Percentiles rank a stretch among this genome's conserved stretches.
Conservation (phyloP, 176 grass and related monocot genomes). For the Carex kokanica region DNA sequence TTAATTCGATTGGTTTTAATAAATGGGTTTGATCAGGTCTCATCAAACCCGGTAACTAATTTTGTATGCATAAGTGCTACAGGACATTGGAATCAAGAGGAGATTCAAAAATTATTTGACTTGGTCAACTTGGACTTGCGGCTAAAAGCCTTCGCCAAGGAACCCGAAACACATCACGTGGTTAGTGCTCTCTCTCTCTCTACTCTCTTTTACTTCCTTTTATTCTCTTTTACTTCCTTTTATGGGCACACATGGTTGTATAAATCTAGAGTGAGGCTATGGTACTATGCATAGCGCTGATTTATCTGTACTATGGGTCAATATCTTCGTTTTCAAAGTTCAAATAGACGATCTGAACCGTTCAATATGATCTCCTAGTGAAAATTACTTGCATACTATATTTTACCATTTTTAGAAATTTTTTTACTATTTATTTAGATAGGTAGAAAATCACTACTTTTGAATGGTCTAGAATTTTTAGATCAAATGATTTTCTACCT, state of each 20-base stretch:
- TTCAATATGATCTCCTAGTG: too few relatives aligned
- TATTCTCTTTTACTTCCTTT: slow-evolving; percentile 22
- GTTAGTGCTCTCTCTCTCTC: slow-evolving; percentile 35
- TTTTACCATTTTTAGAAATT: too few relatives aligned
- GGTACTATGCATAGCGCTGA: too few relatives aligned
- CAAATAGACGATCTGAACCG: too few relatives aligned
- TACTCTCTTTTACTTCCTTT: slow-evolving; percentile 24
- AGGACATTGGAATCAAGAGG: slow-evolving; percentile 66
- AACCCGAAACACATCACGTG: slow-evolving; percentile 31
- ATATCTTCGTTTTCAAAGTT: too few relatives aligned
- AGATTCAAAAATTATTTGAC: slow-evolving; percentile 74
- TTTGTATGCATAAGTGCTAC: slow-evolving; percentile 11
- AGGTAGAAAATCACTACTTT: too few relatives aligned
- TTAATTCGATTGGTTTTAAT: background rate
- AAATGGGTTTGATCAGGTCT: background rate
- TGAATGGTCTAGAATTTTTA: too few relatives aligned
- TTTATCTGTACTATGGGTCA: too few relatives aligned
- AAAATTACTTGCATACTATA: too few relatives aligned
- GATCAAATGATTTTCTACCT: too few relatives aligned
- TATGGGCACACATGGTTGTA: slow-evolving; percentile 16
- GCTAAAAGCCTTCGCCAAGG: slow-evolving; percentile 41
- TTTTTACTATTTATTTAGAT: too few relatives aligned
- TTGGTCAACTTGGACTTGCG: slow-evolving; percentile 78
- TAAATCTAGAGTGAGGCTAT: background rate
- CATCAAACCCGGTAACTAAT: background rate